Evolutionary conservation across 306 rosid species (phyloP).

Genomic region (Prunus mira): DNA sequence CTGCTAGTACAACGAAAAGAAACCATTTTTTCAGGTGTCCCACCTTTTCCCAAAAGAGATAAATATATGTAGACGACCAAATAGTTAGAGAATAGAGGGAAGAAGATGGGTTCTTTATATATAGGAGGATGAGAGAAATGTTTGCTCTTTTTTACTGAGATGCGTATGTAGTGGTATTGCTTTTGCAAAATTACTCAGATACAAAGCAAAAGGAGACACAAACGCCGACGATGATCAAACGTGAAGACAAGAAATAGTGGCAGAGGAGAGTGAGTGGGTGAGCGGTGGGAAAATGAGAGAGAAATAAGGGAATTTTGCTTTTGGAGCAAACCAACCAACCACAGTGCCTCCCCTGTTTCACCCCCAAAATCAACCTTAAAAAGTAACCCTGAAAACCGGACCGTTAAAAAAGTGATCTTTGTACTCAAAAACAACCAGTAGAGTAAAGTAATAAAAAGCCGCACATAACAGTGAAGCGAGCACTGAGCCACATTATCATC

Average conservation of each 20-base stretch:
- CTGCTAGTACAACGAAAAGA: constrained; percentile 24
- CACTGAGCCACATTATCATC: not conserved
- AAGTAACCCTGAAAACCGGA: constrained; percentile 6
- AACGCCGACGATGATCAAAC: constrained; percentile 11
- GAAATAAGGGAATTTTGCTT: not conserved
- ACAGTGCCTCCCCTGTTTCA: not conserved
- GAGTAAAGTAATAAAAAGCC: not conserved
- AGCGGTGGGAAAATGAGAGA: constrained; percentile 6
- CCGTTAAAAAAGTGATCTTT: constrained; percentile 11
- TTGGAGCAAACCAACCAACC: constrained; percentile 6
- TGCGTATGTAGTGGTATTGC: not conserved
- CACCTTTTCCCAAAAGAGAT: not conserved
- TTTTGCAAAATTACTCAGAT: not conserved
- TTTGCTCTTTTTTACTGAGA: not conserved
- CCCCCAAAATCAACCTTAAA: constrained; percentile 6
- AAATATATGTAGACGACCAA: not conserved
- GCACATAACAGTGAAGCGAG: not conserved
- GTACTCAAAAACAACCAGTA: not conserved
- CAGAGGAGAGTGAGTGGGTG: constrained; percentile 9
- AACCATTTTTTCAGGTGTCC: constrained; percentile 31
- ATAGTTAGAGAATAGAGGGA: not conserved
- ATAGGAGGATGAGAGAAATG: not conserved
- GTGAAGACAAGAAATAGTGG: constrained; percentile 11
- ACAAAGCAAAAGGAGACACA: constrained; percentile 6
- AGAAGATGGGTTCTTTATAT: not conserved